These are phyloP conservation scores for Moniliophthora roreri DNA, from an alignment of 1,284 basidiomycete species.

Conservation along the genomic window DNA sequence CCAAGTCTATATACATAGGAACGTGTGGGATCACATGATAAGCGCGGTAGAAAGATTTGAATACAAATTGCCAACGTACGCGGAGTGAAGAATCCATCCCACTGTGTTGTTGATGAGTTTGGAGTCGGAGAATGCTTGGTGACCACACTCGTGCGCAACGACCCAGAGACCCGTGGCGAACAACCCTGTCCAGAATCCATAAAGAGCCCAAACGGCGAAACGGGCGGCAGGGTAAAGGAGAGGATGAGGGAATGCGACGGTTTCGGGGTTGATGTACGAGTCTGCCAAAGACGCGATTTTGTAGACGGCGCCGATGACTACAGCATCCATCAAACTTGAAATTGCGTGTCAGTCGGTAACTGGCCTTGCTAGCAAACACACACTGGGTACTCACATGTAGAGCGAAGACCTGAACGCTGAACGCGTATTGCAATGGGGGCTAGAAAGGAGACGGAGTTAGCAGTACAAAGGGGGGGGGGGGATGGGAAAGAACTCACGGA, in stretches of 20 bases:
- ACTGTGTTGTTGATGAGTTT: slow-evolving; percentile 93
- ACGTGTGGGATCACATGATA: slow-evolving; percentile 22
- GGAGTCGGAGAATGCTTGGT: slow-evolving; percentile 96
- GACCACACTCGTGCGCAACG: slow-evolving; percentile 90
- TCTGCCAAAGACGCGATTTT: slow-evolving; percentile 74
- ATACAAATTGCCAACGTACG: slow-evolving; percentile 45
- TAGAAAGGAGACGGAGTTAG: slow-evolving; percentile 29
- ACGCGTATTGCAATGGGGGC: slow-evolving; percentile 91
- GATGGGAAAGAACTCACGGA: slow-evolving; percentile 58
- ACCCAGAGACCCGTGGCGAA: slow-evolving; percentile 96
- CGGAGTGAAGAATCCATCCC: slow-evolving; percentile 94
- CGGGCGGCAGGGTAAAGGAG: slow-evolving; percentile 63
- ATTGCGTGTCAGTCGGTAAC: slow-evolving; percentile 9
- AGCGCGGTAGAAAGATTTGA: slow-evolving; percentile 15
- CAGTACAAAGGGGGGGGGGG: slow-evolving; percentile 1
- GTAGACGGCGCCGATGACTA: slow-evolving; percentile 70
- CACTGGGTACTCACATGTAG: slow-evolving; percentile 66
- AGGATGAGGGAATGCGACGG: slow-evolving; percentile 61
- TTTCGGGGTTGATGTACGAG: slow-evolving; percentile 54
- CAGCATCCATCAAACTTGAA: slow-evolving; percentile 70
- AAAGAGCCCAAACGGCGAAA: slow-evolving; percentile 79
- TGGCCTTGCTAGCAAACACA: neutral
- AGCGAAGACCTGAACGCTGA: slow-evolving; percentile 82
- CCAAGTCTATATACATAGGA: slow-evolving; percentile 61
- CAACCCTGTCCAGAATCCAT: slow-evolving; percentile 83